Conservation (phyloP, 148 eudicot species). For the Nyssa sinensis region DNA sequence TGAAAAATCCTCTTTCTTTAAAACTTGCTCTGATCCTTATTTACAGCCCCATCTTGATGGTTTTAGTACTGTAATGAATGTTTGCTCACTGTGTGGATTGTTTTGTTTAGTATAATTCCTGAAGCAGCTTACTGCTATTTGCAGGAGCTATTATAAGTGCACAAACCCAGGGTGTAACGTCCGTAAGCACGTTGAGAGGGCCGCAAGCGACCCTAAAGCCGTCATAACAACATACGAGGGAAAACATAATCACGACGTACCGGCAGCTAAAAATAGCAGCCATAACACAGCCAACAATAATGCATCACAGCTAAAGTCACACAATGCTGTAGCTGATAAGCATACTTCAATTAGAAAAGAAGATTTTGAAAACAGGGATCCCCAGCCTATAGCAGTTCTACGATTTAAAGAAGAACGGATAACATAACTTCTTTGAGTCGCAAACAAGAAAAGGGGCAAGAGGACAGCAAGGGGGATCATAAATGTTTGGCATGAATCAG, state of each 20-base stretch:
- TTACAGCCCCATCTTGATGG: background rate
- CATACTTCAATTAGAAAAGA: constrained; percentile 28
- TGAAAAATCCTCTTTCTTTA: background rate
- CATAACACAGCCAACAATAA: constrained; percentile 51
- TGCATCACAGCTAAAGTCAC: constrained; percentile 39
- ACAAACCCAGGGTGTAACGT: constrained; percentile 77
- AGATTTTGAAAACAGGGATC: constrained; percentile 36
- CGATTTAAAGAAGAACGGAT: constrained; percentile 71
- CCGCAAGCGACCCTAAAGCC: constrained; percentile 76
- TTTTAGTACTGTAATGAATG: background rate
- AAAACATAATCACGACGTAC: constrained; percentile 77
- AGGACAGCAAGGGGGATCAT: background rate
- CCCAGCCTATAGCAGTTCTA: constrained; percentile 48
- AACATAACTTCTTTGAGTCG: constrained; percentile 28
- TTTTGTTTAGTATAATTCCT: background rate
- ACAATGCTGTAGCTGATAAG: constrained; percentile 29
- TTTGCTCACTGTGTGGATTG: background rate
- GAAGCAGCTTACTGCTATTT: constrained; percentile 6
- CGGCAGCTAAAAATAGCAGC: constrained; percentile 80
- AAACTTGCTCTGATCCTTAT: background rate
- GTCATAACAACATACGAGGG: constrained; percentile 91
- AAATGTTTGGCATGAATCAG: background rate
- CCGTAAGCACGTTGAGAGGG: constrained; percentile 86
- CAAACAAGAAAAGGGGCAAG: background rate
- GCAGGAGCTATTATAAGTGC: constrained; percentile 95